Evolutionary conservation across 345 rosid genomes (phyloP).

Genomic region (Aegle marmelos): DNA sequence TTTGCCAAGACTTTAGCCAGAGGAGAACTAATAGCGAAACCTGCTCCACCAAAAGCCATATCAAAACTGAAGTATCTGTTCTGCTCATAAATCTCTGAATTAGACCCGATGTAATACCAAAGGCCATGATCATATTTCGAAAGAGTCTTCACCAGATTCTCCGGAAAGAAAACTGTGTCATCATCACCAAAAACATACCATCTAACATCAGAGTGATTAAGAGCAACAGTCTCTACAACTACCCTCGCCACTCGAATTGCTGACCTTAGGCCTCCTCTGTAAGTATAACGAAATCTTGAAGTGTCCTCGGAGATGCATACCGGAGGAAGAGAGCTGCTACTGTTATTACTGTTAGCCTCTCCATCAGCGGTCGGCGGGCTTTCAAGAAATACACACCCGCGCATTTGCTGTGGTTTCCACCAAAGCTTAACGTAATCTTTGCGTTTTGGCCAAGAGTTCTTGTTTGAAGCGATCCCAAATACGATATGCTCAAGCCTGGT

Average conservation of each 20-base stretch:
- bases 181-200: conserved; percentile 94
- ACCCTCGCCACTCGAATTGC: conserved; percentile 75
- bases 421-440: conserved; percentile 65
- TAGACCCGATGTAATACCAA: conserved; percentile 78
- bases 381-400: conserved; percentile 79
- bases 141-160: conserved; percentile 67
- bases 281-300: conserved; percentile 66
- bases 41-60: conserved; percentile 86
- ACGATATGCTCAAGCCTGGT: conserved; percentile 57
- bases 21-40: conserved; percentile 73
- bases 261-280: conserved; percentile 49
- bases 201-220: conserved; percentile 49
- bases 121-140: conserved; percentile 71
- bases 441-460: conserved; percentile 49
- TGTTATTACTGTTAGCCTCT: conserved; percentile 7
- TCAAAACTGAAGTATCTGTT: conserved; percentile 52
- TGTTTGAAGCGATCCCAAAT: conserved; percentile 65
- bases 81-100: conserved; percentile 64
- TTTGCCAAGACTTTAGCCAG: conserved; percentile 67
- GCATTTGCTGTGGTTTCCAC: conserved; percentile 64
- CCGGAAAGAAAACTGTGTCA: conserved; percentile 65
- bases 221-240: conserved; percentile 58
- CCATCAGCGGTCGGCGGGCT: conserved; percentile 19
- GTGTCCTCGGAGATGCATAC: conserved; percentile 67
- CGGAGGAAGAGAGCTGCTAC: conserved; percentile 46